These are phyloP conservation scores for Sphaerulina musiva DNA, from an alignment of 2,329 filamentous ascomycete species.

Conservation along the genomic window DNA sequence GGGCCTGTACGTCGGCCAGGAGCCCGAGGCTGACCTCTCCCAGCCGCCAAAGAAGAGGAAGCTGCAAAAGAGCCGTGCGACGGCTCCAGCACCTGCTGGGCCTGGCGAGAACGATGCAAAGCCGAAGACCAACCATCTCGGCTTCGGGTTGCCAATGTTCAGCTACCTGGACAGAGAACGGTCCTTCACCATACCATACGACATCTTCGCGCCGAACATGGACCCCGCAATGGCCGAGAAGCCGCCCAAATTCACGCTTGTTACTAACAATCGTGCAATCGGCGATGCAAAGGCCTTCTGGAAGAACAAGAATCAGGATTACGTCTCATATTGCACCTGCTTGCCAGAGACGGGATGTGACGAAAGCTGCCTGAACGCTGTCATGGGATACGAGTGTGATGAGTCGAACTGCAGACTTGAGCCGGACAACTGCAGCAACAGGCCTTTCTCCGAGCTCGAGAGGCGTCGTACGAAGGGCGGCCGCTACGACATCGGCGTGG, in stretches of 20 bases:
- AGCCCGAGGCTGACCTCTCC: conserved; percentile 41
- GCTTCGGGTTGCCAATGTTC: conserved; percentile 34
- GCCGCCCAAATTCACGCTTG: conserved; percentile 85
- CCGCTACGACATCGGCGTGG: conserved; percentile 85
- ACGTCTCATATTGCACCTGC: conserved; percentile 60
- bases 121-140: conserved; percentile 50
- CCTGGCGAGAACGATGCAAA: conserved; percentile 31
- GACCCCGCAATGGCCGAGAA: conserved; percentile 64
- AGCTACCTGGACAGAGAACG: conserved; percentile 48
- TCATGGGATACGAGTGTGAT: conserved; percentile 97
- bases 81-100: conserved; percentile 15
- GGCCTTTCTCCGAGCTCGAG: conserved; percentile 74
- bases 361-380: conserved; percentile 86
- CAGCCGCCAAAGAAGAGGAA: conserved; percentile 35
- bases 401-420: conserved; percentile 78
- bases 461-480: conserved; percentile 67
- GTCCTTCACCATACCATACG: conserved; percentile 83
- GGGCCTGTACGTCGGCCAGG: conserved; percentile 82
- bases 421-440: conserved; percentile 70
- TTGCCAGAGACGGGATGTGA: conserved; percentile 62
- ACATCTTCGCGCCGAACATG: conserved; percentile 73
- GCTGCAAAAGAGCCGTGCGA: conserved; percentile 38
- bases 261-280: conserved; percentile 83
- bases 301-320: conserved; percentile 27
- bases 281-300: conserved; percentile 35